phyloP scores from a whole-genome alignment of 257 asterid species.

The Solanum virginianum region DNA sequence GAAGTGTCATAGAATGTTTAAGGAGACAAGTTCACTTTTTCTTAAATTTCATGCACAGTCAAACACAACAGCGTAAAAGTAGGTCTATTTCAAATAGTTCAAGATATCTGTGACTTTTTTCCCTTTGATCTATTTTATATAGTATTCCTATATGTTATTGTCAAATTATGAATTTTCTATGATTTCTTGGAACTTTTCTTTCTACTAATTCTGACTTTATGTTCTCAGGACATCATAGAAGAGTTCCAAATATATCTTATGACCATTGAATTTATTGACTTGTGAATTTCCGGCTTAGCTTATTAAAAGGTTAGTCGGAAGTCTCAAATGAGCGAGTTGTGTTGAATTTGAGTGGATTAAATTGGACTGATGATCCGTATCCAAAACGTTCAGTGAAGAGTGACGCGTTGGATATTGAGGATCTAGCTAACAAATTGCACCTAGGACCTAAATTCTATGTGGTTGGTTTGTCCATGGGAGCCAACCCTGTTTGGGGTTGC shows the following conservation, averaged over 20 bases:
- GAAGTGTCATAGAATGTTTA: neutral
- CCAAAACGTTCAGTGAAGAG: constrained; percentile 55
- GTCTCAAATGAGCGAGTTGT: too few species aligned
- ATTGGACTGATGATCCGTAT: constrained; percentile 27
- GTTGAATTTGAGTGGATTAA: too few species aligned
- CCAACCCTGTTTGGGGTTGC: constrained; percentile 53
- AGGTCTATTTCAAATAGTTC: too few species aligned
- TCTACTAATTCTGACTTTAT: neutral
- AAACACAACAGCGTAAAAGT: too few species aligned
- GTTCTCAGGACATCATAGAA: constrained; percentile 38
- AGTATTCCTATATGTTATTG: too few species aligned
- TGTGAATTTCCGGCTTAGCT: too few species aligned
- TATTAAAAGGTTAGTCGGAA: too few species aligned
- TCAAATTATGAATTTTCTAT: too few species aligned
- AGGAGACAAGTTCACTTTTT: neutral
- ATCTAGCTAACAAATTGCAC: constrained; percentile 56
- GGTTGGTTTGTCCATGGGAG: constrained; percentile 67
- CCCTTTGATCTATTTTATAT: too few species aligned
- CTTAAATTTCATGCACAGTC: too few species aligned
- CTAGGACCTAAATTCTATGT: constrained; percentile 60
- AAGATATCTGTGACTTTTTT: too few species aligned
- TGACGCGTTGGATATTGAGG: constrained; percentile 74
- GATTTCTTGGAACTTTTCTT: neutral
- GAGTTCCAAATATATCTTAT: constrained; percentile 44
- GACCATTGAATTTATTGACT: neutral